Base-by-base conservation (phyloP, 2,329 filamentous ascomycete species). In the Cercospora sojina region DNA sequence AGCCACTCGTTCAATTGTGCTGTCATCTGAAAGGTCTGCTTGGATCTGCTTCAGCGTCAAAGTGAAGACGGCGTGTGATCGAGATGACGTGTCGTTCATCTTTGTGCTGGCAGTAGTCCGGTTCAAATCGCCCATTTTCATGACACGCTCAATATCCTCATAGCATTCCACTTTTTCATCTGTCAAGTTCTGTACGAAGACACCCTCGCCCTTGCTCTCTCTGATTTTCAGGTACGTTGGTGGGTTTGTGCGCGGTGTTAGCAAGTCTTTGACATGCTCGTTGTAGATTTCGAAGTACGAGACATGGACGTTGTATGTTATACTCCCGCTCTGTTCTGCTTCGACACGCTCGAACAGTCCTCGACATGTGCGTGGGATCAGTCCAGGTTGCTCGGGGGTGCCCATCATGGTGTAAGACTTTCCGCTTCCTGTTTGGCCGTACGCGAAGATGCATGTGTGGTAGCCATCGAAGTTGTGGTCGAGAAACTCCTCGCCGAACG, bases 271-370 rank as follows among this genome's bases (percentile, higher is more conserved):
- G 59, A 99, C 95, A 79, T 98, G 95, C 81, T 99, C 95, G 80
- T 99, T 99, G 86, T 99, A 99, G 68, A 99, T 95, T 78, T 99
- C 95, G 76, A 99, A 98, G 82, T 99, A 99, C 3, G 93, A 97
- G 29, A 98, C 95, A 69, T 95, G 91, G 70, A 99, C 95, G 74
- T 94, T 95, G 84, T 97, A 99, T 72, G 92, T 96, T 77, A 97
- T 92, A 79, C 95, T 96, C 62, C 93, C 91, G 55, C 91, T 91
- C 75, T 96, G 90, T 71, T 91, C 89, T 51, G 88, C 87, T 71
- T 94, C 90, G 77, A 99, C 97, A 64, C 95, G 88, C 81, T 97
- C 89, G 77, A 99, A 99, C 59, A 99, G 85, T 79, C 97, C 95
- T 79, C 97, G 90, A 79, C 95, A 99, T 9, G 95, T 99, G 59